Base-by-base conservation (phyloP, 2,329 filamentous ascomycete genomes). In the Bipolaris cookei region DNA sequence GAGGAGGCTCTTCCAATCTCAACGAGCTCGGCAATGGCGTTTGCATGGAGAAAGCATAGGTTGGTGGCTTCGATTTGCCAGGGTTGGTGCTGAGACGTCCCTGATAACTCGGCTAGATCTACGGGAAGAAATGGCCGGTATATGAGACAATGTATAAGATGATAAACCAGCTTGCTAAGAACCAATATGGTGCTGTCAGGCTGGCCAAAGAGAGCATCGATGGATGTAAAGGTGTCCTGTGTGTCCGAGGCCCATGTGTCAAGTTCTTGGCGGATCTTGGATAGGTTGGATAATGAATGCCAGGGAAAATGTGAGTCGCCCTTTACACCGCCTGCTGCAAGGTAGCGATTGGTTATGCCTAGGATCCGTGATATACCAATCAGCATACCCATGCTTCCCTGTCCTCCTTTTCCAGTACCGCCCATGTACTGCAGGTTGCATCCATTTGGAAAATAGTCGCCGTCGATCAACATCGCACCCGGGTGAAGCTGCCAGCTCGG, bases 21-120 rank as follows among this genome's bases (percentile, higher is more conserved):
- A 4, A 92, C 88, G 2, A 96, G 79, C 69, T 96, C 91, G 1
- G 90, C 88, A 49, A 96, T 93, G 4, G 91, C 91, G 69, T 96
- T 96, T 5, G 92, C 91, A 64, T 96, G 92, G 16, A 93, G 79
- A 72, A 88, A 95, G 75, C 92, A 96, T 71, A 94, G 83, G 68
- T 95, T 94, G 0, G 91, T 96, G 0, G 92, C 91, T 72, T 96
- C 91, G 45, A 96, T 94, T 72, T 96, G 92, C 92, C 92, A 96
- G 25, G 90, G 93, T 72, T 96, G 91, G 65, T 96, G 90, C 68
- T 96, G 91, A 1, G 90, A 90, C 0, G 86, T 89, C 13, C 90
- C 90, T 11, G 90, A 86, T 6, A 96, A 84, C 73, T 96, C 92
- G 21, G 89, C 86, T 3, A 96, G 81, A 73, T 96, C 90, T 60